Base-by-base conservation (phyloP, 305 asterid species). In the Petunia hybrid region DNA sequence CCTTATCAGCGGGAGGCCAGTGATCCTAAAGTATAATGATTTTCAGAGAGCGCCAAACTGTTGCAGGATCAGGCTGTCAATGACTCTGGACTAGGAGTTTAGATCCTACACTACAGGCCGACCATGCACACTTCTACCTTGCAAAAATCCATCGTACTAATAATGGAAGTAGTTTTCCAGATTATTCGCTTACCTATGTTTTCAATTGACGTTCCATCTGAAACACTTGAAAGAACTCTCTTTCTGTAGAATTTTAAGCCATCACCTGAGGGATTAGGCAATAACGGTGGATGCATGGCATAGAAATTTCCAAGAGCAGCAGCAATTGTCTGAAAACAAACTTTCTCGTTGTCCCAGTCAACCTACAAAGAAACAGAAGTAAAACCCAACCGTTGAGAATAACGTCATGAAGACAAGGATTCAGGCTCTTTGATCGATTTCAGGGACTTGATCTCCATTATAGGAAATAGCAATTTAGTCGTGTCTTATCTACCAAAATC, bases 251-350 rank as follows among this genome's bases (percentile, higher is more conserved):
- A 90, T 83, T 91, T 87, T 88, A 91, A 77, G 81, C 93, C 92
- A 76, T 90, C 91, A 40, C 95, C 94, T 14, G 95, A 90, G 56
- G 98, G 99, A 82, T 93, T 94, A 63, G 98, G 99, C 87, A 96
- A 83, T 85, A 96, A 38, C n/a, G 99, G 99, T 59, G 98, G 95
- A 90, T 94, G 94, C 82, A 96, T 86, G 75, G 98, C 98, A 76
- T 96, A 94, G 83, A 94, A 96, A 83, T 87, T 91, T 65, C 95
- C 99, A 78, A 96, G 91, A 80, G 98, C 94, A 87, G 98, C 99
- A 85, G 98, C 98, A 83, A 96, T 89, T 60, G 98, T 89, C 87
- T 93, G 97, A 83, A 96, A 94, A 88, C 99, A 96, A 53, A 79
- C 51, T 87, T 85, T 92, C 91, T 96, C 99, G 42, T 92, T 91